These are phyloP conservation scores for Alternaria arbusti DNA, from an alignment of 2,329 filamentous ascomycete genomes.

Conservation along the genomic window DNA sequence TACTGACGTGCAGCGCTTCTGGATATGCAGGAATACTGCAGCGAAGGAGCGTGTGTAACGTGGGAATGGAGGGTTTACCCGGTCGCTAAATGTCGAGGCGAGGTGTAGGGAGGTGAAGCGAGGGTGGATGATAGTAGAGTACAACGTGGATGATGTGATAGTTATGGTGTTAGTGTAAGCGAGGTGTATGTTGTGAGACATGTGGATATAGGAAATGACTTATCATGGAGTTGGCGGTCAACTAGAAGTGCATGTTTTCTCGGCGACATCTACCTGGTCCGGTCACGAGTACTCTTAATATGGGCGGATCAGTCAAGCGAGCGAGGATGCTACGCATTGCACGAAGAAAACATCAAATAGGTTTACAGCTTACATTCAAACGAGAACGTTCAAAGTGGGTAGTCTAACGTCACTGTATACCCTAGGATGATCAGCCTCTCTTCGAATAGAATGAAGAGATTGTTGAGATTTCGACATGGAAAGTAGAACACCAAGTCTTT, in stretches of 20 bases:
- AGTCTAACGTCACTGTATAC: no score
- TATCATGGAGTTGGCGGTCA: background rate
- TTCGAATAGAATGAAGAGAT: no score
- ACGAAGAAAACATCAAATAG: no score
- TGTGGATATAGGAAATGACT: background rate
- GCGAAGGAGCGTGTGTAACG: background rate
- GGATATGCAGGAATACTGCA: background rate
- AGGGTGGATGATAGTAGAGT: background rate
- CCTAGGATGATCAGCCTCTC: no score
- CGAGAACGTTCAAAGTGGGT: no score
- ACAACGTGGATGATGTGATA: no score
- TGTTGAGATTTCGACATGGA: no score
- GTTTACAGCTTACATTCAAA: no score
- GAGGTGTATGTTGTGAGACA: background rate
- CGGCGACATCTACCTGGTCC: fast-evolving
- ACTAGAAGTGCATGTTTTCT: background rate
- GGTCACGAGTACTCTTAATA: background rate
- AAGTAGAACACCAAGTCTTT: no score
- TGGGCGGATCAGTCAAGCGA: no score
- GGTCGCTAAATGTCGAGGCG: background rate
- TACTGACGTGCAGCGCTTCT: background rate
- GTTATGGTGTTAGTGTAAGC: background rate
- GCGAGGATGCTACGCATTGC: no score
- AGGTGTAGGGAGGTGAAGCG: background rate
- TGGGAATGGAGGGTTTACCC: background rate